These are phyloP conservation scores for Heritiera fomes DNA, from an alignment of 345 rosid species.

Conservation along the genomic window DNA sequence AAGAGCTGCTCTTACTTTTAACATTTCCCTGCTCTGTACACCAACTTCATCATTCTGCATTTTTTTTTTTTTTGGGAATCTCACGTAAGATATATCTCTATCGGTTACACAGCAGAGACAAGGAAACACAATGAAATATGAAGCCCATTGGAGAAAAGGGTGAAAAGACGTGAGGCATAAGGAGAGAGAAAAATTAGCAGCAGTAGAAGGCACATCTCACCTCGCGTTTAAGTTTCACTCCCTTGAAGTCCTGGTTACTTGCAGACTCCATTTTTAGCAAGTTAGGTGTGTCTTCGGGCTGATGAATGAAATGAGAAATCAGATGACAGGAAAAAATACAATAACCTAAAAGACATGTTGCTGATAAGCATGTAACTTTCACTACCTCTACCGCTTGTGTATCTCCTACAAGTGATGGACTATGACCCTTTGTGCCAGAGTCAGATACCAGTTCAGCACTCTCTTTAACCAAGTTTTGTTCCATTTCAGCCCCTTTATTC, in stretches of 20 bases:
- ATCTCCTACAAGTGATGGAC: slow-evolving; percentile 20
- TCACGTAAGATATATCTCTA: slow-evolving; percentile 21
- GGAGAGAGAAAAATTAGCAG: not conserved
- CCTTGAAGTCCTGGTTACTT: slow-evolving; percentile 29
- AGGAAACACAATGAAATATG: slow-evolving; percentile 7
- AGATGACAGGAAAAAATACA: not conserved
- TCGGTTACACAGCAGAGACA: not conserved
- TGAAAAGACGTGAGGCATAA: not conserved
- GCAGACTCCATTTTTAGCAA: slow-evolving; percentile 26
- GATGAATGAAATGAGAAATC: slow-evolving; percentile 18
- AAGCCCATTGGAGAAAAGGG: not conserved
- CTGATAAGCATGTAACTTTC: not conserved
- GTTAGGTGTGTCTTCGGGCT: slow-evolving; percentile 32
- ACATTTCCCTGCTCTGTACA: slow-evolving; percentile 77
- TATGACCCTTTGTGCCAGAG: slow-evolving; percentile 26
- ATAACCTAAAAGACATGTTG: not conserved
- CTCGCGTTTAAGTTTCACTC: slow-evolving; percentile 49
- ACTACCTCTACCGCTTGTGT: slow-evolving; percentile 31
- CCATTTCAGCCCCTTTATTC: slow-evolving; percentile 30
- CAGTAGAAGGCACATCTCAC: slow-evolving; percentile 33
- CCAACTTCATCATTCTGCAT: slow-evolving; percentile 64
- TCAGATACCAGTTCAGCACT: slow-evolving; percentile 33
- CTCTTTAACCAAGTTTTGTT: slow-evolving; percentile 27
- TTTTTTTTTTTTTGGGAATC: not conserved
- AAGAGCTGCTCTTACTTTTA: slow-evolving; percentile 79